Evolutionary conservation across 352 stramenopile species (phyloP), one percentile per base, ranked within the genome.

Genomic region (Pythium plurisporium): DNA sequence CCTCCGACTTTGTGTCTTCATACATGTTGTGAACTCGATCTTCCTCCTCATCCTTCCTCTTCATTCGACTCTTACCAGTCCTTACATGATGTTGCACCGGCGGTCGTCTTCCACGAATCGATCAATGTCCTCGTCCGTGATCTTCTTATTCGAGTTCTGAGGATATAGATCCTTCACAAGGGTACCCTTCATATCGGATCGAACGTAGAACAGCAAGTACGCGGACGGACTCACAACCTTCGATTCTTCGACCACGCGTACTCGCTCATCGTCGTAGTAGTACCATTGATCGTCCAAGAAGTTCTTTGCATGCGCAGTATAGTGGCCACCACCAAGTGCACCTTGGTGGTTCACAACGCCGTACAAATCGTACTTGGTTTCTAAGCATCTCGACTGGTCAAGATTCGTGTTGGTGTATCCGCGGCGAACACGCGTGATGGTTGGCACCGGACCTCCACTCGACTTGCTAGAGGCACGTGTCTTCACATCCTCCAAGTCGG

Each of bases 191-290:
- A 96, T 92, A 63, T 97, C 89, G 6, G 87, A 93, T 31, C 87
- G 80, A 33, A 96, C 59, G 64, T 97, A 98, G 59, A 97, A 98
- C 8, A 97, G 76, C 60, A 97, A 70, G 69, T 98, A 98, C 22
- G 89, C 87, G 1, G 86, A 89, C 27, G 84, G 70, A 19, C 70
- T 94, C 20, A 95, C 80, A 26, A 96, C 76, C 58, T 95, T 88
- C 43, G 79, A 75, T 45, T 95, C 87, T 59, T 94, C 84, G 2
- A 97, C 76, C 10, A 94, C 72, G 50, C 86, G 82, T 30, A 94
- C 85, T 29, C 85, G 83, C 66, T 94, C 83, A 58, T 96, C 87
- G 60, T 96, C 87, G 59, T 94, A 96, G 63, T 87, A 94, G 46
- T 95, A 95, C 87, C 87, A 96, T 65, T 96, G 86, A 40, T 91